phyloP scores from a whole-genome alignment of 192 early-diverging fungal genomes.

The Diversispora eburnea region DNA sequence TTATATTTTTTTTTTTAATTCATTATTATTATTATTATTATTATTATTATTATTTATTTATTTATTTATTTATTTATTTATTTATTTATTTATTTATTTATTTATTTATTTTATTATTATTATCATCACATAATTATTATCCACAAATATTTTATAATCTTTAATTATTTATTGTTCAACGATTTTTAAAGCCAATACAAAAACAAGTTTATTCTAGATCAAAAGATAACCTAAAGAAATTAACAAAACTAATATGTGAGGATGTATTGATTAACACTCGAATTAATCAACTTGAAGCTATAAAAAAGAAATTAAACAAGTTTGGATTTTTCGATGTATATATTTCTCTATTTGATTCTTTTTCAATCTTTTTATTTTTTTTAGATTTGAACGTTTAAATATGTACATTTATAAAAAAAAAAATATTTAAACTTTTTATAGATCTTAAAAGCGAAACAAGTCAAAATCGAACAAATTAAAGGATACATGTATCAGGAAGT shows the following conservation, averaged over 20 bases:
- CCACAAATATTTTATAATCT: neutral
- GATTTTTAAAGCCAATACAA: neutral
- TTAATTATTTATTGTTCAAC: neutral
- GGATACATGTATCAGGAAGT: neutral
- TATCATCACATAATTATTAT: too few relatives aligned
- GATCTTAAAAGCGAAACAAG: neutral
- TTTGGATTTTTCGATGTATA: neutral
- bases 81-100: too few relatives aligned
- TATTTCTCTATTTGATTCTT: neutral
- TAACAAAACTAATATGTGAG: neutral
- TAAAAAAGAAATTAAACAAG: neutral
- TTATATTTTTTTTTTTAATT: too few relatives aligned
- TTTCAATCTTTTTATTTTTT: neutral
- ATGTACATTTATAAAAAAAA: too few relatives aligned
- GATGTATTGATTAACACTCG: neutral
- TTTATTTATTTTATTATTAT: too few relatives aligned
- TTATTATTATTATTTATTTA: neutral
- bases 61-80: too few relatives aligned
- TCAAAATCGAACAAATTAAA: neutral
- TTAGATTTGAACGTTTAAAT: too few relatives aligned
- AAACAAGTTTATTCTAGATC: neutral
- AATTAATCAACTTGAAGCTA: neutral
- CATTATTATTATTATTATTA: neutral
- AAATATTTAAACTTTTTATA: neutral
- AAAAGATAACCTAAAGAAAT: neutral